phyloP scores from a whole-genome alignment of 495 filamentous ascomycete genomes.

The Opeltia flavorubescens region DNA sequence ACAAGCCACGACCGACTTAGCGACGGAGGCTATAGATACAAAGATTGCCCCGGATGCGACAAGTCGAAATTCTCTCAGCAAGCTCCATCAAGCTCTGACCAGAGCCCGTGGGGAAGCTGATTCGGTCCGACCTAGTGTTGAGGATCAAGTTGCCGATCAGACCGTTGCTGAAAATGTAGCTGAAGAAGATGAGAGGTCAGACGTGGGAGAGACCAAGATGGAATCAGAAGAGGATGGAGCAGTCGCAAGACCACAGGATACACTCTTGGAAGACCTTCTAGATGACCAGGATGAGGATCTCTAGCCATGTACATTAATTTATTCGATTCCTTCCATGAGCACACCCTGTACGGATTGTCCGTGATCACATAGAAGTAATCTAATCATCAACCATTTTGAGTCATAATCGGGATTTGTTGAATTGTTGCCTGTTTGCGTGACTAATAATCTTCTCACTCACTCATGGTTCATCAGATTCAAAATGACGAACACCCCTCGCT shows the following conservation, averaged over 20 bases:
- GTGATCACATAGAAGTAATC: too few relatives aligned
- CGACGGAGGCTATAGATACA: conserved; percentile 54
- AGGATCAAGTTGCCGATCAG: conserved; percentile 4
- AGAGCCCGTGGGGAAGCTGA: conserved; percentile 28
- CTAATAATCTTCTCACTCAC: too few relatives aligned
- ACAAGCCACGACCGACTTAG: conserved; percentile 31
- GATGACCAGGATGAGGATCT: conserved; percentile 6
- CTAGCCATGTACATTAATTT: not conserved
- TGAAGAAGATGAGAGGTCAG: not conserved
- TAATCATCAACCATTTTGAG: too few relatives aligned
- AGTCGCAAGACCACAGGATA: conserved; percentile 1
- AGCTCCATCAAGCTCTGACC: conserved; percentile 49
- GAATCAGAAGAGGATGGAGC: not conserved
- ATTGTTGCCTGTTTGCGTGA: too few relatives aligned
- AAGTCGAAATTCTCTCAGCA: conserved; percentile 61
- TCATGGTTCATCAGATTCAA: not conserved
- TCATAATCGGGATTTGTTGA: too few relatives aligned
- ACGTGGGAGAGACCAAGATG: conserved; percentile 2
- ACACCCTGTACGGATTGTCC: not conserved
- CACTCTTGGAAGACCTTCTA: conserved; percentile 13
- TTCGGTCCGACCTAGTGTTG: not conserved
- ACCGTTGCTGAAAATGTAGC: not conserved
- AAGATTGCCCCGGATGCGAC: conserved; percentile 56
- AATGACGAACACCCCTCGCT: not conserved
- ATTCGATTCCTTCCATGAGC: not conserved